A percentile compares a stretch with the other conserved stretches of the same genome.
These are phyloP conservation scores for Oryza rufipogon DNA, from an alignment of 176 grass and related monocot genomes.

Conservation along the genomic window DNA sequence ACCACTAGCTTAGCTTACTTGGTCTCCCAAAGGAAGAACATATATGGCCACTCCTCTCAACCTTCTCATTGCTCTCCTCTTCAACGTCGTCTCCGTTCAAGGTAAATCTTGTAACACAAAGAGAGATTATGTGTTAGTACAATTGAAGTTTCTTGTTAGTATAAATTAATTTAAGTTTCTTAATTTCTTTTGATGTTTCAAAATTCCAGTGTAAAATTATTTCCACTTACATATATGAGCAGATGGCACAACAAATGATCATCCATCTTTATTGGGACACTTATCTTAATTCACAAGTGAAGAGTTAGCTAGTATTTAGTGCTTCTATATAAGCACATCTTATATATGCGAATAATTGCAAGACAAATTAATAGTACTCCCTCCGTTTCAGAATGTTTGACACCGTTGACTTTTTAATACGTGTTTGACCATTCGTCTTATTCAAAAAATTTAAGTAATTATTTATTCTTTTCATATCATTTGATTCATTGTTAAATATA, in stretches of 20 bases:
- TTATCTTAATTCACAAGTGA: not conserved
- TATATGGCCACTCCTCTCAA: conserved; percentile 1
- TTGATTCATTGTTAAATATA: too few relatives aligned
- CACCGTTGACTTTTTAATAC: too few relatives aligned
- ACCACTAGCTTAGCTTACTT: not conserved
- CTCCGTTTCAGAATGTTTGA: too few relatives aligned
- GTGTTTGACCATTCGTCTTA: too few relatives aligned
- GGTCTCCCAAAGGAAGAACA: not conserved
- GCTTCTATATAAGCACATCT: not conserved
- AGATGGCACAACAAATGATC: not conserved
- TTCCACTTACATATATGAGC: not conserved
- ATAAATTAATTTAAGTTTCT: not conserved
- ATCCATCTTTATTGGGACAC: not conserved
- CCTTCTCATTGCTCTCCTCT: not conserved
- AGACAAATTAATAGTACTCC: too few relatives aligned
- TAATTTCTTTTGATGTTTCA: not conserved
- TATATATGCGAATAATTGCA: not conserved
- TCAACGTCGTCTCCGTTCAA: not conserved
- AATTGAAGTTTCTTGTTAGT: too few relatives aligned
- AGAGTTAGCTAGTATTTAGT: not conserved
- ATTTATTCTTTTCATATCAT: too few relatives aligned
- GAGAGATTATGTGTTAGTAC: not conserved
- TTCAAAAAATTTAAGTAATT: too few relatives aligned
- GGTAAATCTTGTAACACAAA: not conserved
- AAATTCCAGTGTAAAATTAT: not conserved